Conservation (phyloP, 768 basidiomycete species). For the Pholiota molesta region DNA sequence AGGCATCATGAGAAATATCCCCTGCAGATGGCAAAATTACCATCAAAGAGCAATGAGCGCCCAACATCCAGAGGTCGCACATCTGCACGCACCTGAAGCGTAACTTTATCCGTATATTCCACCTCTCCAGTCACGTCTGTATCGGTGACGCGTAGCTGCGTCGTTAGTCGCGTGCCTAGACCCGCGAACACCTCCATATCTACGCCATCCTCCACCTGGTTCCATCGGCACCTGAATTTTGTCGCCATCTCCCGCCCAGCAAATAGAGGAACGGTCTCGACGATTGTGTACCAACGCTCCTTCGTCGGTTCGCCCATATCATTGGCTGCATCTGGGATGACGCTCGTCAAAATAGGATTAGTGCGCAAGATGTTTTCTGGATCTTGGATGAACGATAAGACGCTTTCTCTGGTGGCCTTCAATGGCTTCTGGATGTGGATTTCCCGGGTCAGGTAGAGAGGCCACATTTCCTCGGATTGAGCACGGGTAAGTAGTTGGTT, state of each 20-base stretch:
- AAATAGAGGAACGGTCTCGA: slow-evolving; percentile 30
- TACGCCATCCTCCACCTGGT: slow-evolving; percentile 20
- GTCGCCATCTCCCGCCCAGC: slow-evolving; percentile 27
- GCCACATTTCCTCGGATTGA: slow-evolving; percentile 27
- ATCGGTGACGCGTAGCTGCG: slow-evolving; percentile 17
- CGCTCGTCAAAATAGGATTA: slow-evolving; percentile 33
- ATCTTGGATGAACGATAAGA: slow-evolving; percentile 36
- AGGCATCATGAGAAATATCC: slow-evolving; percentile 36
- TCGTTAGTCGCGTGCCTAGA: slow-evolving; percentile 21
- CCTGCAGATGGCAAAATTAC: slow-evolving; percentile 20
- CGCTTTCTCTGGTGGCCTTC: slow-evolving; percentile 19
- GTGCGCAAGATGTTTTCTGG: slow-evolving; percentile 29
- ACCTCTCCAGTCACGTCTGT: slow-evolving; percentile 24
- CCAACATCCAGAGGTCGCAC: neutral
- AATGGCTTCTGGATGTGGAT: slow-evolving; percentile 27
- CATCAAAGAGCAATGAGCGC: neutral
- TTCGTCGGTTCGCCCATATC: slow-evolving; percentile 12
- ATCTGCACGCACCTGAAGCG: neutral
- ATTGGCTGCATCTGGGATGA: slow-evolving; percentile 24
- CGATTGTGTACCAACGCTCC: slow-evolving; percentile 30
- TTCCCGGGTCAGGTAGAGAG: slow-evolving; percentile 31
- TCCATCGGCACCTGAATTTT: slow-evolving; percentile 23
- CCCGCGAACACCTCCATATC: slow-evolving; percentile 22
- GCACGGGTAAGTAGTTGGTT: neutral
- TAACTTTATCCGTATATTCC: slow-evolving; percentile 30